Percentiles rank a stretch among this genome's conserved stretches.
These are phyloP conservation scores for Talaromyces verruculosus DNA, from an alignment of 2,329 filamentous ascomycete genomes.

Conservation along the genomic window DNA sequence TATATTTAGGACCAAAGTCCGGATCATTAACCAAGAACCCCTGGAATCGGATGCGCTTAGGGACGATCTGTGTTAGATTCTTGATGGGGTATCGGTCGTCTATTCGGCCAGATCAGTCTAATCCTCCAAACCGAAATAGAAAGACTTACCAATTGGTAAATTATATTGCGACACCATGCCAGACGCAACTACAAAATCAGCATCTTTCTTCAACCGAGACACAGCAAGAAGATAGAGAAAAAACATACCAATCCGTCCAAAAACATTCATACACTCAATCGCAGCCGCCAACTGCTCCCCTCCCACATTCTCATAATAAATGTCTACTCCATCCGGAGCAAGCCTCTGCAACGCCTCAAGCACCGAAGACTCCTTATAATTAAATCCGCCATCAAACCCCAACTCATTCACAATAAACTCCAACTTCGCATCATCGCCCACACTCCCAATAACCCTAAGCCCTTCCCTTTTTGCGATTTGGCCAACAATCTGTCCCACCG, in stretches of 20 bases:
- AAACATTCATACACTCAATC: slow-evolving; percentile 61
- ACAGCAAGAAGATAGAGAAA: background rate
- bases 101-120: background rate
- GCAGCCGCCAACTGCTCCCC: slow-evolving; percentile 72
- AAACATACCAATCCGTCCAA: slow-evolving; percentile 59
- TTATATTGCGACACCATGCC: slow-evolving; percentile 81
- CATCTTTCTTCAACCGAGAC: too few relatives aligned
- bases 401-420: slow-evolving; percentile 70
- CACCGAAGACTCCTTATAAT: slow-evolving; percentile 81
- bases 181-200: slow-evolving; percentile 46
- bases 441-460: slow-evolving; percentile 74
- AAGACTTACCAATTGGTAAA: slow-evolving; percentile 28
- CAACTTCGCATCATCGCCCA: slow-evolving; percentile 76
- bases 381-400: slow-evolving; percentile 72
- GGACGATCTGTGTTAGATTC: slow-evolving; percentile 63
- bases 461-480: slow-evolving; percentile 82
- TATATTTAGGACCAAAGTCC: slow-evolving; percentile 67
- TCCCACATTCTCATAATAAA: slow-evolving; percentile 80
- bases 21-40: slow-evolving; percentile 73
- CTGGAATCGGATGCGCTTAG: slow-evolving; percentile 65
- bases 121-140: background rate
- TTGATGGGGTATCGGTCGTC: slow-evolving; percentile 64
- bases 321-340: slow-evolving; percentile 75
- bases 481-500: slow-evolving; percentile 79
- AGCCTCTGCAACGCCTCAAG: slow-evolving; percentile 66